Evolutionary conservation across 2,329 filamentous ascomycete genomes (phyloP).

Genomic region (Acephala macrosclerotiorum): DNA sequence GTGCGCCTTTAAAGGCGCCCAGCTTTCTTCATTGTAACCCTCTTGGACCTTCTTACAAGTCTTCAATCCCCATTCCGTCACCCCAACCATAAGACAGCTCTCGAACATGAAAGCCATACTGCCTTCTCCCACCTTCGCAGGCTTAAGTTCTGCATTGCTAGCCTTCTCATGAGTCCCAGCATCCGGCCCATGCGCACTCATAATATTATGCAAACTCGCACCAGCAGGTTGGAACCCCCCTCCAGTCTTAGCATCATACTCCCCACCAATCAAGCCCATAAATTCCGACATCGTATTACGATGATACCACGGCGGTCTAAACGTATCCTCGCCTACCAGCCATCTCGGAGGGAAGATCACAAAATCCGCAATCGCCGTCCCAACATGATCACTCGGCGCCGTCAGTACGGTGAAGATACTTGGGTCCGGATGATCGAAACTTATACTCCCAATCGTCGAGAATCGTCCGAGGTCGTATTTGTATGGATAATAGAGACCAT

Average conservation of each 20-base stretch:
- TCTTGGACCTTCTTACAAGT: slow-evolving; percentile 73
- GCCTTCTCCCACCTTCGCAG: slow-evolving; percentile 62
- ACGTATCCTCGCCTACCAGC: slow-evolving; percentile 67
- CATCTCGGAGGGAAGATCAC: slow-evolving; percentile 71
- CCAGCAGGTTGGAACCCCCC: slow-evolving; percentile 67
- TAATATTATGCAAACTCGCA: slow-evolving; percentile 68
- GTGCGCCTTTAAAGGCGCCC: slow-evolving; percentile 61
- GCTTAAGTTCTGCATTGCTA: slow-evolving; percentile 59
- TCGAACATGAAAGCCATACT: slow-evolving; percentile 73
- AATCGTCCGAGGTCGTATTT: slow-evolving; percentile 84
- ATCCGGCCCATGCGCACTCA: slow-evolving; percentile 68
- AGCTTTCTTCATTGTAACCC: slow-evolving; percentile 74
- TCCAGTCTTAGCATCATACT: slow-evolving; percentile 65
- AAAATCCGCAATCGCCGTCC: slow-evolving; percentile 68
- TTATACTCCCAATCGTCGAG: slow-evolving; percentile 76
- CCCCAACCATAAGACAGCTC: slow-evolving; percentile 72
- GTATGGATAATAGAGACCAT: slow-evolving; percentile 81
- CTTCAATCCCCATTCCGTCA: slow-evolving; percentile 76
- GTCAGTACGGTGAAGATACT: slow-evolving; percentile 77
- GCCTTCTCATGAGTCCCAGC: slow-evolving; percentile 62
- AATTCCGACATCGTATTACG: slow-evolving; percentile 72
- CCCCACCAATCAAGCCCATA: slow-evolving; percentile 68
- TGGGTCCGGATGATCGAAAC: slow-evolving; percentile 80
- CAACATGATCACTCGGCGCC: slow-evolving; percentile 59
- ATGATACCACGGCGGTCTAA: slow-evolving; percentile 69